These are phyloP conservation scores for Phanerochaete sordida DNA, from an alignment of 768 basidiomycete species.

Conservation along the genomic window DNA sequence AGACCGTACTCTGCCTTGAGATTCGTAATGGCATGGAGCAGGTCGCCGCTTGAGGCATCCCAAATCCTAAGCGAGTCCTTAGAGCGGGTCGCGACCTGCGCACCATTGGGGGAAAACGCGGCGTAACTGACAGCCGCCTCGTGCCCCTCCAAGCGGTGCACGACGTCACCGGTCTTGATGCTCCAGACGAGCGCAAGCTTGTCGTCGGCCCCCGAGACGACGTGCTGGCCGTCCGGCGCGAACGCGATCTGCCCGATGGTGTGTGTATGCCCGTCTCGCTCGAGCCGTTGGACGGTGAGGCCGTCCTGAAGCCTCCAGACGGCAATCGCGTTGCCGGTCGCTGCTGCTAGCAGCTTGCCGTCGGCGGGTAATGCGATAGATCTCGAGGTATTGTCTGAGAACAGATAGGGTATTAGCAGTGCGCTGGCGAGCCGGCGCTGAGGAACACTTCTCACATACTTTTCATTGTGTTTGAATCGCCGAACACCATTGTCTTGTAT, in stretches of 20 bases:
- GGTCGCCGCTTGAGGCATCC: constrained; percentile 15
- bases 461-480: too few species aligned
- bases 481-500: too few species aligned
- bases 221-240: constrained; percentile 21
- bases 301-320: too few species aligned
- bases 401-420: too few species aligned
- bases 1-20: constrained; percentile 4
- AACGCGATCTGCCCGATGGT: constrained; percentile 19
- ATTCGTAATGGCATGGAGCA: background rate
- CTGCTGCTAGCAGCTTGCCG: too few species aligned
- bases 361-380: too few species aligned
- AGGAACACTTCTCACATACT: too few species aligned
- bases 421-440: too few species aligned
- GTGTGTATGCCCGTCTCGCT: constrained; percentile 11
- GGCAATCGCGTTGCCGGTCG: too few species aligned
- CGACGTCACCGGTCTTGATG: constrained; percentile 10
- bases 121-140: constrained; percentile 9
- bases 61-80: constrained; percentile 23
- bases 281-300: background rate
- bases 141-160: background rate
- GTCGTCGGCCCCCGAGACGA: constrained; percentile 22
- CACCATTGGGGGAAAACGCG: constrained; percentile 19
- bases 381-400: too few species aligned
- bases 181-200: constrained; percentile 18
- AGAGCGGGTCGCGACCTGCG: constrained; percentile 19